Evolutionary conservation across 1,284 basidiomycete genomes (phyloP), one percentile per base, ranked within the genome.

Genomic region (Austroboletus olivaceoglutinosus): DNA sequence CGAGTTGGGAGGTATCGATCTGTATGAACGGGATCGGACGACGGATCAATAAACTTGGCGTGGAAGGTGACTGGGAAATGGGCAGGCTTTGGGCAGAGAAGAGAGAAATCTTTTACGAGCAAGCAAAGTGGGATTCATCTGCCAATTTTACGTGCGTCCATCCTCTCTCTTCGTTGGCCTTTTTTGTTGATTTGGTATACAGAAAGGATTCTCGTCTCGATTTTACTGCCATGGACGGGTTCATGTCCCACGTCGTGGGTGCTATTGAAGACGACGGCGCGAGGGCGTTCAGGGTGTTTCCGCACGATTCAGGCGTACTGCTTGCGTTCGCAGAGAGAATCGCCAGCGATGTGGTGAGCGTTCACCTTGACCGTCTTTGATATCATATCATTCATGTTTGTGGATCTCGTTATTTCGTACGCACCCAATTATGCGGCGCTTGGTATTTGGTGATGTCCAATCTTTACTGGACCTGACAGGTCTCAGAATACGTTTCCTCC

Each of bases 11-110:
- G 57, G 81, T 96, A 0, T 91, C 83, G 73, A 42, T 61, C 10
- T 63, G 62, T 34, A 50, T 54, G 48, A 53, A 47, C 15, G 52
- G 19, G 3, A 47, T 64, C n/a, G 77, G 77, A 60, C 73, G 69
- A 50, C 58, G 59, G 18, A 60, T 53, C 3, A 23, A 45, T n/a
- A 74, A 69, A 53, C 55, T 59, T 6, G 62, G 63, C 2, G 45
- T 47, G 2, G 10, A 54, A 9, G 56, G 58, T 10, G 63, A 91
- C 54, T 95, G 92, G 92, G 93, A 95, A 66, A 84, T 93, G 74
- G 91, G 90, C 1, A 83, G 89, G 48, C 86, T 93, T 18, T 98
- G 95, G 90, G 85, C 91, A 2, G 94, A 98, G 70, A 96, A 96
- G 72, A 75, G 89, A 27, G 92, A 95, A 65, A 83, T 97, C n/a